Conservation (phyloP, 2,329 filamentous ascomycete species). For the Neonectria neomacrospora region DNA sequence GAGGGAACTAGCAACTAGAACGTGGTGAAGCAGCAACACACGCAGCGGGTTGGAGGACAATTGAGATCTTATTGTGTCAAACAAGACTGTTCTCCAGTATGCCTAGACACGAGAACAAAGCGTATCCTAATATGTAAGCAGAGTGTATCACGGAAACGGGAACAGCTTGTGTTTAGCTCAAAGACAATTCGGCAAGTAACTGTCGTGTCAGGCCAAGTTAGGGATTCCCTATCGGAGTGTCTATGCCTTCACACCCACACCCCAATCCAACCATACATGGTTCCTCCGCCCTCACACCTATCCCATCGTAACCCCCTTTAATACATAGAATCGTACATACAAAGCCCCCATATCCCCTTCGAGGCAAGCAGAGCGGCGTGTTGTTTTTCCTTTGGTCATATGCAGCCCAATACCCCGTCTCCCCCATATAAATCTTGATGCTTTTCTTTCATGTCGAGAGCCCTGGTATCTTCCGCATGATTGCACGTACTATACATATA, state of each 20-base stretch:
- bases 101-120: not conserved
- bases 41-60: not conserved
- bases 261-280: conserved; percentile 2
- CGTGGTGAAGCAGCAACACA: not conserved
- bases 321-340: conserved; percentile 46
- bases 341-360: conserved; percentile 38
- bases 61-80: not conserved
- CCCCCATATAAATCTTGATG: conserved; percentile 34
- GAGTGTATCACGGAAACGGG: not conserved
- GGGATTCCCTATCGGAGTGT: conserved; percentile 3
- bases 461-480: conserved; percentile 43
- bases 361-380: conserved; percentile 50
- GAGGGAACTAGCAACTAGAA: not conserved
- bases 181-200: conserved; percentile 1
- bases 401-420: conserved; percentile 39
- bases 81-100: not conserved
- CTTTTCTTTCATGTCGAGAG: conserved; percentile 39
- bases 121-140: not conserved
- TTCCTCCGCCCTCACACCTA: conserved; percentile 37
- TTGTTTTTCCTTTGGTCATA: conserved; percentile 37
- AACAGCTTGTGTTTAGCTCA: not conserved
- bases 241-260: not conserved
- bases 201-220: not conserved
- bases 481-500: conserved; percentile 49
- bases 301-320: conserved; percentile 28